Evolutionary conservation across 2,329 filamentous ascomycete genomes (phyloP), one percentile per base, ranked within the genome.

Genomic region (Cercospora nicotianae): DNA sequence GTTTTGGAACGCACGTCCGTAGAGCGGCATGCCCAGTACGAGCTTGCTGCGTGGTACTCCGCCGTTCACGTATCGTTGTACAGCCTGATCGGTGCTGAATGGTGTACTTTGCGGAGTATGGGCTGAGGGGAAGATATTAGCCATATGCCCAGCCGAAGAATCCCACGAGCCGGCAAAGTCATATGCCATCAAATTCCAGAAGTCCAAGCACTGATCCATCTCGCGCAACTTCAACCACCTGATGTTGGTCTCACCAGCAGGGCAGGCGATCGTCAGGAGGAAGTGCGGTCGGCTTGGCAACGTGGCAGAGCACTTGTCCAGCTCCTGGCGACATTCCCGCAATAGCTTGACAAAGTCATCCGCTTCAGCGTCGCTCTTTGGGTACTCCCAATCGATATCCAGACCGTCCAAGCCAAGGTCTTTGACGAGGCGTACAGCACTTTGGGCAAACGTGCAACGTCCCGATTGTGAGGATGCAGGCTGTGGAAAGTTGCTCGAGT

Each of bases 1-100:
- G 71, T 88, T 87, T 73, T 89, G 85, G 78, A 97, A 98, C 0
- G 92, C 88, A 39, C 93, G 91, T 1, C 94, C 94, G 77, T 97
- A 98, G 12, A 98, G 83, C 2, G 94, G 94, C 91, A 97, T 94
- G 2, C 94, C 94, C 13, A 97, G 79, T 3, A 97, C 91, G 64
- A 98, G 87, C 81, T 97, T 97, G 69, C 83, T 77, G 0, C 88
- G 77, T 0, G 85, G 76, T 0, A 97, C 88, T 6, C 82, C 82
- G 3, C 85, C 84, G 1, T 81, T 77, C 16, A 86, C 82, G 81
- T 97, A 98, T 73, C 88, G 85, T 12, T 88, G 81, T 6, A 98
- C 81, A 0, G 94, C 93, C 0, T 85, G 82, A 3, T 87, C 83
- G 2, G 91, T 92, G 80, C 87, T 92, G 81, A 94, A 97, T 0